Conservation (phyloP, 257 asterid genomes). For the Solanum gracilifrons region DNA sequence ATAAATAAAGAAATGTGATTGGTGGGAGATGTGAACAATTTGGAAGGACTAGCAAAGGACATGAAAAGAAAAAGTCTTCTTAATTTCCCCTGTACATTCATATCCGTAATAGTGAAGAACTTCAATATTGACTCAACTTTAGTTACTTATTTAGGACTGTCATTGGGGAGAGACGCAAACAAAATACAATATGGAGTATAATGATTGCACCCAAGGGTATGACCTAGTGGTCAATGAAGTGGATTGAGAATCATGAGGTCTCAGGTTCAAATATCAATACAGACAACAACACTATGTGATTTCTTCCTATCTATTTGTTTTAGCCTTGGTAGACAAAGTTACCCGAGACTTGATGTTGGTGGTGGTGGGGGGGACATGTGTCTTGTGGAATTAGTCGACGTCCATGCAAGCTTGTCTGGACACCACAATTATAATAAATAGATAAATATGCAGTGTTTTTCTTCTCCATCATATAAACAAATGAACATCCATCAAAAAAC, state of each 20-base stretch:
- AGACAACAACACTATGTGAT: neutral
- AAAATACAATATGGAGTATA: neutral
- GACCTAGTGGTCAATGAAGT: neutral
- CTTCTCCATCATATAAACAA: neutral
- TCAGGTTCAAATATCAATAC: neutral
- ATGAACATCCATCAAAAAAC: neutral
- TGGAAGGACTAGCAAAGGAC: neutral
- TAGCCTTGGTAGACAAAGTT: neutral
- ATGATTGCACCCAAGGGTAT: neutral
- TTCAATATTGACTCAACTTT: neutral
- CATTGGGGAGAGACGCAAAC: neutral
- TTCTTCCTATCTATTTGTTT: neutral
- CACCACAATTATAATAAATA: neutral
- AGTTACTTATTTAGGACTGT: neutral
- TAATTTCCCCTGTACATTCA: neutral
- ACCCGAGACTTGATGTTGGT: neutral
- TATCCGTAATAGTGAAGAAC: neutral
- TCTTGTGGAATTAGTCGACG: neutral
- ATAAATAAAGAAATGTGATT: neutral
- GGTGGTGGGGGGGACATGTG: neutral
- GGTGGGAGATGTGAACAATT: neutral
- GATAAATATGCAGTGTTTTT: neutral
- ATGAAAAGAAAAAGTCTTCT: neutral
- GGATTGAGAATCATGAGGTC: neutral
- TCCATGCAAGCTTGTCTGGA: neutral